Evolutionary conservation across 345 rosid species (phyloP), one percentile per base, ranked within the genome.

Genomic region (Gossypium thurberi): DNA sequence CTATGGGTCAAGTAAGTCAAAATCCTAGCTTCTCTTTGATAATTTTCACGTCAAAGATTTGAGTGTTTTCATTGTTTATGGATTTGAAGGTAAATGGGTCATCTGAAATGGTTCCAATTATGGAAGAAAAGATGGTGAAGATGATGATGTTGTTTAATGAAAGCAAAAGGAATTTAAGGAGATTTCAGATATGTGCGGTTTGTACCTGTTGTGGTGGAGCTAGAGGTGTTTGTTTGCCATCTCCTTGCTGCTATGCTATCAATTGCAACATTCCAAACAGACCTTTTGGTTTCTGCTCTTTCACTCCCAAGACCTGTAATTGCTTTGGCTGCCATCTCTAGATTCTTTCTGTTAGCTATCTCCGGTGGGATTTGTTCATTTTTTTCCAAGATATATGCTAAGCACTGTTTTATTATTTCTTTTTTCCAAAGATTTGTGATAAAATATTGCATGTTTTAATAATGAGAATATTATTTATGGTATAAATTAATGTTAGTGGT

Each of bases 161-260:
- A 78, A 90, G 85, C 73, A 92, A 92, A 84, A 89, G 97, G 80
- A 94, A 75, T 81, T 86, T 91, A 26, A 84, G 91, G 15, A 87
- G 97, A 74, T 94, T 92, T 80, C 97, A 82, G 84, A 89, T 92
- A 80, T 94, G 98, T 80, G 95, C 94, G 55, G 82, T 88, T 28
- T 94, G 98, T 77, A 94, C 98, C 71, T 94, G 98, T 84, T 94
- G 98, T 74, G 97, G 97, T 37, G 97, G 97, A 73, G 81, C 94
- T 58, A 89, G 79, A 76, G 90, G 97, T 9, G 62, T 87, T 67
- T 94, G 98, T 73, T 77, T 94, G 79, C 89, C 93, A 17, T 88
- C 97, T 18, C 97, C 98, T 44, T 94, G 98, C 81, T 94, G 98
- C 84, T 94, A 81, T 80, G 97, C 97, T 23, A 92, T 94, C 86